phyloP scores from a whole-genome alignment of 2,329 filamentous ascomycete species.

The Diaporthe ilicicola region DNA sequence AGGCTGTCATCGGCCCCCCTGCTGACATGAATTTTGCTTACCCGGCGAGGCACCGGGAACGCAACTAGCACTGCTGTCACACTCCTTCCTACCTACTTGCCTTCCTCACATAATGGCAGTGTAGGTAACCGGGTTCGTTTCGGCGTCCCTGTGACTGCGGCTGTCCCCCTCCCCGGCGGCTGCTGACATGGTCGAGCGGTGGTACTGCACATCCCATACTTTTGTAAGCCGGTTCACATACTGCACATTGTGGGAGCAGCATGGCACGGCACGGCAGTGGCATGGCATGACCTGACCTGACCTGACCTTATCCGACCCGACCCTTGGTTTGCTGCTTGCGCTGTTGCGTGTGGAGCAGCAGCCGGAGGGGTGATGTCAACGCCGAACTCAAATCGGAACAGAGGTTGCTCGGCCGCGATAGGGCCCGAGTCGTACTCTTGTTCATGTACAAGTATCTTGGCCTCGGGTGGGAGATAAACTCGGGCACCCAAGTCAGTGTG shows the following conservation, averaged over 20 bases:
- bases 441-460: background rate
- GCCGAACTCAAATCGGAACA: slow-evolving; percentile 5
- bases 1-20: background rate
- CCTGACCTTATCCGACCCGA: background rate
- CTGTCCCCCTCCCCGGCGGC: background rate
- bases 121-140: background rate
- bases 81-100: background rate
- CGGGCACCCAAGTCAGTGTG: background rate
- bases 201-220: background rate
- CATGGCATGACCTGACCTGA: background rate
- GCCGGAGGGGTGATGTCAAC: slow-evolving; percentile 21
- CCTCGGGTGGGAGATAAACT: slow-evolving; percentile 1
- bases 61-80: background rate
- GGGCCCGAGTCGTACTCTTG: background rate
- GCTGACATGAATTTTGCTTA: slow-evolving; percentile 14
- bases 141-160: background rate
- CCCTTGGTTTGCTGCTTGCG: background rate
- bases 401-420: slow-evolving; percentile 9
- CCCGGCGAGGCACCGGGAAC: background rate
- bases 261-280: background rate
- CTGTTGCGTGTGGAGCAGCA: slow-evolving; percentile 13
- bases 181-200: slow-evolving; percentile 14
- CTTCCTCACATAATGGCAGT: background rate
- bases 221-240: background rate
- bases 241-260: background rate